Base-by-base conservation (phyloP, 164 flowering plant genomes). In the Magnolia sinica region DNA sequence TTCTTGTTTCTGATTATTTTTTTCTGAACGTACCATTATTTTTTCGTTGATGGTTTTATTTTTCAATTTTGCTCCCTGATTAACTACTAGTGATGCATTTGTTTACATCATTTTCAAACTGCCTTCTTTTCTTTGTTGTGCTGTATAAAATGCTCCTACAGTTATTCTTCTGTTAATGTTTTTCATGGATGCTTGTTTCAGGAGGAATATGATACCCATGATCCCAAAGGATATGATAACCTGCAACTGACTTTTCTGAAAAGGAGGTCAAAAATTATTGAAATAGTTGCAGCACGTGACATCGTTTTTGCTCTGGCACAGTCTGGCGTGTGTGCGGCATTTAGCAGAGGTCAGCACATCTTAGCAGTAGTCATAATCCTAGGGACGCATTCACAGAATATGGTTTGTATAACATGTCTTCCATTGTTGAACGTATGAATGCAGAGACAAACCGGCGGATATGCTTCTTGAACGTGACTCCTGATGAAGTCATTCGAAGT, bases 201-300 rank as follows among this genome's bases (percentile, higher is more conserved):
- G 99, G 96, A 93, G 86, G 98, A 94, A 76, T 96, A 89, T 88
- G 99, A 96, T 83, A 92, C 98, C 4, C 95, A 94, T 84, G 98
- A 96, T 82, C 99, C 98, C 22, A 91, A 93, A 75, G 99, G 95
- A 50, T 91, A 92, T 77, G 89, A 86, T 76, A 70, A 91, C 24
- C 71, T 89, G 79, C 89, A 89, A 45, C 83, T 94, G 31, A 90
- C 95, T 13, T 94, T 93, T 82, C 79, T 96, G 76, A 91, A 86
- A 82, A 96, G 92, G 85, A 86, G 99, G 76, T 85, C 98, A 18
- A 94, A 91, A 82, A 88, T 96, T 51, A 93, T 96, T 66, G 99
- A 96, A 86, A 94, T 94, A 68, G 99, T 96, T 27, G 98, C 98
- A 65, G 98, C 99, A 19, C 94, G 88, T 79, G 98, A 96, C 81